Percentiles rank a stretch among this genome's conserved stretches.
phyloP scores from a whole-genome alignment of 768 basidiomycete species.

The Coprinopsis sp. region DNA sequence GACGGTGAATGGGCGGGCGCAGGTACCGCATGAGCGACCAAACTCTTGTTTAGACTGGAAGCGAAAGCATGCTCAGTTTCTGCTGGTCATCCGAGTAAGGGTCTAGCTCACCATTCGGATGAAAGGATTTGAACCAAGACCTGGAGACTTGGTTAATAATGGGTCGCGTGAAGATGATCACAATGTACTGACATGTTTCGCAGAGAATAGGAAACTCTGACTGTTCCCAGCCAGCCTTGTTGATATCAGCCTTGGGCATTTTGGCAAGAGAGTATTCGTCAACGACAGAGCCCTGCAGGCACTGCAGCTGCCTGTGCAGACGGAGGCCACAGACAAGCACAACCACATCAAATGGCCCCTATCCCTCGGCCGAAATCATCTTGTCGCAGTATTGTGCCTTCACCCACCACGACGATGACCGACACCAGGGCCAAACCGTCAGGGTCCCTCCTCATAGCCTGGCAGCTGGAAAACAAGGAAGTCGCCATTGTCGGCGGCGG shows the following conservation, averaged over 20 bases:
- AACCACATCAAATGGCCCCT: too few species aligned
- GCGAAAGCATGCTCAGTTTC: conserved; percentile 5
- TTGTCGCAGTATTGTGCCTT: background rate
- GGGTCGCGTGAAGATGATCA: conserved; percentile 2
- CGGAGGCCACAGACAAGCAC: too few species aligned
- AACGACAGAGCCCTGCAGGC: too few species aligned
- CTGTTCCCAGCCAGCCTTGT: conserved; percentile 93
- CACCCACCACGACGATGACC: conserved; percentile 15
- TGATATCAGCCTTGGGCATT: conserved; percentile 80
- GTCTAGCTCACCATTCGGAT: conserved; percentile 75
- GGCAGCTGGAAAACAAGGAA: conserved; percentile 80
- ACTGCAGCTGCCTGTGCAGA: background rate
- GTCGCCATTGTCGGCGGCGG: conserved; percentile 95
- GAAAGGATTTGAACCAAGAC: conserved; percentile 87
- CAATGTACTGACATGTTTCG: conserved; percentile 69
- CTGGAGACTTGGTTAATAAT: conserved; percentile 31
- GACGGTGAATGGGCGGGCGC: conserved; percentile 92
- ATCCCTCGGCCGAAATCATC: too few species aligned
- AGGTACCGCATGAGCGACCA: conserved; percentile 94
- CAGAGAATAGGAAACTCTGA: conserved; percentile 92
- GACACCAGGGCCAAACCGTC: conserved; percentile 36
- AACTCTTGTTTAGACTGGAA: conserved; percentile 93
- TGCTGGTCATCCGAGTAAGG: background rate
- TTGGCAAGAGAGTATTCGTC: too few species aligned
- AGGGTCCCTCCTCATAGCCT: conserved; percentile 85